Percentiles rank a stretch among this genome's conserved stretches.
phyloP scores from a whole-genome alignment of 371 early-diverging fungal genomes.

The Rhizomucor miehei region DNA sequence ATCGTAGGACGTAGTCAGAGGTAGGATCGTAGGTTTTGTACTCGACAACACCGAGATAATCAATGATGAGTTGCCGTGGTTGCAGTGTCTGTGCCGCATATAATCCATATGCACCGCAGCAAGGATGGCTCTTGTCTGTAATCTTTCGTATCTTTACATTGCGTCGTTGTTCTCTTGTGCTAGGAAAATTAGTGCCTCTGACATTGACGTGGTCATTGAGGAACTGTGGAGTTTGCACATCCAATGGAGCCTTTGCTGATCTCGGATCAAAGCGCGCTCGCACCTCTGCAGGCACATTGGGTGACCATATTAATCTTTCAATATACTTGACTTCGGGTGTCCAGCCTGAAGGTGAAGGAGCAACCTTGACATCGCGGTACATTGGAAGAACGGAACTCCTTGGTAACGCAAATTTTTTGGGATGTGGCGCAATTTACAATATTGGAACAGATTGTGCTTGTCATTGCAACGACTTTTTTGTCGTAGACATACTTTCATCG shows the following conservation, averaged over 20 bases:
- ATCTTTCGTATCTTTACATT: conserved; percentile 44
- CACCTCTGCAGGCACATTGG: conserved; percentile 28
- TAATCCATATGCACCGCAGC: conserved; percentile 49
- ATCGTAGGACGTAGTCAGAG: conserved; percentile 47
- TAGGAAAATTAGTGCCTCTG: conserved; percentile 28
- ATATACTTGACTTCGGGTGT: conserved; percentile 42
- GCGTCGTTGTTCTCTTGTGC: conserved; percentile 34
- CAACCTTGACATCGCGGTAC: conserved; percentile 31
- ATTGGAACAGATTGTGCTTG: no score
- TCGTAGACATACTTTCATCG: no score
- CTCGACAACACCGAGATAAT: conserved; percentile 50
- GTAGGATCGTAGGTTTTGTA: conserved; percentile 37
- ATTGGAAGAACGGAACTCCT: not conserved
- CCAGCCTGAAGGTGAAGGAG: conserved; percentile 42
- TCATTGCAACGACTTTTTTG: no score
- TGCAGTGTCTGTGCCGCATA: conserved; percentile 45
- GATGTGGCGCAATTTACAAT: no score
- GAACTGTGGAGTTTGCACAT: conserved; percentile 25
- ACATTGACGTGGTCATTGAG: conserved; percentile 43
- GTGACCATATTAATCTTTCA: conserved; percentile 44
- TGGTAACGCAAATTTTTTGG: no score
- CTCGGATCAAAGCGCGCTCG: conserved; percentile 31
- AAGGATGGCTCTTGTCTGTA: conserved; percentile 43
- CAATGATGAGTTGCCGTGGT: conserved; percentile 44
- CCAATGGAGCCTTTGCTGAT: conserved; percentile 3